Percentiles rank a stretch among this genome's conserved stretches.
phyloP scores from a whole-genome alignment of 306 rosid species.

The Lathyrus oleraceus region DNA sequence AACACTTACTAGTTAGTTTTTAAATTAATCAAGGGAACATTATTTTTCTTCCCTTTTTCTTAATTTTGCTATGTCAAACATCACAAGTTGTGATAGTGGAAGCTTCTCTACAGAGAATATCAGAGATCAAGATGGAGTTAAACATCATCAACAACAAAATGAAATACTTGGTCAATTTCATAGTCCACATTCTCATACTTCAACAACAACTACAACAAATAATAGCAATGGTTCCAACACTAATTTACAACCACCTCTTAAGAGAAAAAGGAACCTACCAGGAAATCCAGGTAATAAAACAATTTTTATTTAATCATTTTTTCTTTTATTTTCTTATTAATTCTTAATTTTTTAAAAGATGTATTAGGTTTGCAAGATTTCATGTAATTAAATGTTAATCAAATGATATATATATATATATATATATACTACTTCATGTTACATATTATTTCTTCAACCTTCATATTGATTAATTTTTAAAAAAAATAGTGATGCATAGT shows the following conservation, averaged over 20 bases:
- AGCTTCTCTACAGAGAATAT: conserved; percentile 72
- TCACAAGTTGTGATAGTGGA: conserved; percentile 71
- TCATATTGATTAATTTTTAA: conserved; percentile 25
- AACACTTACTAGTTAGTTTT: conserved; percentile 25
- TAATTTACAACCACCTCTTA: conserved; percentile 46
- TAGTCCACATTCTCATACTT: conserved; percentile 61
- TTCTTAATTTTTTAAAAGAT: conserved; percentile 2
- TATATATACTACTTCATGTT: too few relatives aligned
- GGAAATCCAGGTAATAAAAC: conserved; percentile 77
- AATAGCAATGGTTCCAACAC: conserved; percentile 57
- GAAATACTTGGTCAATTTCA: conserved; percentile 51
- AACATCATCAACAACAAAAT: conserved; percentile 35
- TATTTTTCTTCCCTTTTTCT: conserved; percentile 12
- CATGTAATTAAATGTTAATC: conserved; percentile 12
- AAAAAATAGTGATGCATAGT: neutral
- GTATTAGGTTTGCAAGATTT: conserved; percentile 15
- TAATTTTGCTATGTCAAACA: conserved; percentile 64
- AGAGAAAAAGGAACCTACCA: conserved; percentile 83
- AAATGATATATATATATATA: conserved; percentile 21
- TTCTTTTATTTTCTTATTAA: neutral
- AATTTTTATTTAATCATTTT: too few relatives aligned
- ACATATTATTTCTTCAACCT: neutral
- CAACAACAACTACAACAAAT: conserved; percentile 46
- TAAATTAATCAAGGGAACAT: neutral
- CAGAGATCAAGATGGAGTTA: conserved; percentile 40